phyloP scores from a whole-genome alignment of 306 rosid genomes.

The Gillenia trifoliata region DNA sequence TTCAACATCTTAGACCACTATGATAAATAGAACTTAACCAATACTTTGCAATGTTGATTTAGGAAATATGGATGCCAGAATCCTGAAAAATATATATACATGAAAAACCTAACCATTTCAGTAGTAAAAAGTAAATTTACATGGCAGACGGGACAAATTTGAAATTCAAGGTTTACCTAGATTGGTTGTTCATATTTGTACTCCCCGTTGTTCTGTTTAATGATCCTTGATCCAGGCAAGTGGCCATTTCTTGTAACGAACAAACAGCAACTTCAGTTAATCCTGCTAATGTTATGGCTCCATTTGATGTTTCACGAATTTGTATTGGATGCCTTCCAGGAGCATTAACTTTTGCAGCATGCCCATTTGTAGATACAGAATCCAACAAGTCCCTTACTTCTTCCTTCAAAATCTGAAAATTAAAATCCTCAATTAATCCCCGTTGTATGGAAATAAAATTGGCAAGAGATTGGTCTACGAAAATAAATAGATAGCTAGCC shows the following conservation, averaged over 20 bases:
- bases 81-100: neutral
- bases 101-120: neutral
- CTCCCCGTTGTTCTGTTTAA: slow-evolving; percentile 75
- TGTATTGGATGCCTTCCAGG: slow-evolving; percentile 56
- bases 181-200: slow-evolving; percentile 87
- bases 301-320: slow-evolving; percentile 77
- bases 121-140: slow-evolving; percentile 4
- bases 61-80: slow-evolving; percentile 1
- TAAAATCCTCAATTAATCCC: slow-evolving; percentile 27
- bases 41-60: neutral
- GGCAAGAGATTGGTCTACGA: slow-evolving; percentile 2
- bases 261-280: slow-evolving; percentile 62
- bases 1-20: neutral
- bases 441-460: neutral
- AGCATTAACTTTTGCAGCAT: slow-evolving; percentile 44
- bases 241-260: slow-evolving; percentile 64
- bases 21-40: slow-evolving; percentile 2
- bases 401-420: slow-evolving; percentile 68
- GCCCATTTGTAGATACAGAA: slow-evolving; percentile 46
- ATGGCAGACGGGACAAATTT: slow-evolving; percentile 8
- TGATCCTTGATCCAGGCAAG: slow-evolving; percentile 80
- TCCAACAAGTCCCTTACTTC: slow-evolving; percentile 82
- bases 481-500: slow-evolving; percentile 6
- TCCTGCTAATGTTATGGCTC: slow-evolving; percentile 74
- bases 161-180: slow-evolving; percentile 47